Evolutionary conservation across 768 basidiomycete genomes (phyloP).

Genomic region (Xerocomus spinulosus): DNA sequence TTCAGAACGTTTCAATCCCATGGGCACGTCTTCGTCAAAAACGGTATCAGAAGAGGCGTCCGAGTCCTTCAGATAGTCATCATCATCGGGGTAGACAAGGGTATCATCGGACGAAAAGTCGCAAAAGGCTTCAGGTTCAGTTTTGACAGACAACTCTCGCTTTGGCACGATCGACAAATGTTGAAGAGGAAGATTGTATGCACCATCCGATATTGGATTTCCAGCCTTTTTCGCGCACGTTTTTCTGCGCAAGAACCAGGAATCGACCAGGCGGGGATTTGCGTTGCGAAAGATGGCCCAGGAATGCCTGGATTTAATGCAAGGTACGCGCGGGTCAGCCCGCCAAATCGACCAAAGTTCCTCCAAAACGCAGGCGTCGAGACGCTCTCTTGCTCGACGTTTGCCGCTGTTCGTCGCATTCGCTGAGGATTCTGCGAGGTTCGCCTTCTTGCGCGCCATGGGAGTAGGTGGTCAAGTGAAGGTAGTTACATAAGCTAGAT

Average conservation of each 20-base stretch:
- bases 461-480: background rate
- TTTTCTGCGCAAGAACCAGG: constrained; percentile 28
- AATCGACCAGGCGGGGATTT: constrained; percentile 15
- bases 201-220: constrained; percentile 12
- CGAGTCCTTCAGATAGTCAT: constrained; percentile 3
- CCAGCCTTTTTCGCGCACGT: constrained; percentile 22
- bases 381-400: constrained; percentile 11
- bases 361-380: constrained; percentile 8
- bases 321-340: constrained; percentile 26
- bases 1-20: background rate
- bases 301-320: constrained; percentile 22
- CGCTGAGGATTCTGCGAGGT: background rate
- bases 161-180: constrained; percentile 1
- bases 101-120: constrained; percentile 25
- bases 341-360: constrained; percentile 31
- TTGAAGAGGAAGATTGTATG: constrained; percentile 21
- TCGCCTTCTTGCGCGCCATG: constrained; percentile 13
- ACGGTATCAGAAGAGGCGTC: constrained; percentile 23
- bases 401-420: background rate
- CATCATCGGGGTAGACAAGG: constrained; percentile 9
- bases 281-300: constrained; percentile 25
- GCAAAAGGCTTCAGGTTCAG: background rate
- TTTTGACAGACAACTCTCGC: constrained; percentile 9
- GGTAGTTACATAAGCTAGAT: constrained; percentile 7
- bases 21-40: constrained; percentile 7